Conservation (phyloP, 805 yeast species). For the Myxozyma mucilagina region DNA sequence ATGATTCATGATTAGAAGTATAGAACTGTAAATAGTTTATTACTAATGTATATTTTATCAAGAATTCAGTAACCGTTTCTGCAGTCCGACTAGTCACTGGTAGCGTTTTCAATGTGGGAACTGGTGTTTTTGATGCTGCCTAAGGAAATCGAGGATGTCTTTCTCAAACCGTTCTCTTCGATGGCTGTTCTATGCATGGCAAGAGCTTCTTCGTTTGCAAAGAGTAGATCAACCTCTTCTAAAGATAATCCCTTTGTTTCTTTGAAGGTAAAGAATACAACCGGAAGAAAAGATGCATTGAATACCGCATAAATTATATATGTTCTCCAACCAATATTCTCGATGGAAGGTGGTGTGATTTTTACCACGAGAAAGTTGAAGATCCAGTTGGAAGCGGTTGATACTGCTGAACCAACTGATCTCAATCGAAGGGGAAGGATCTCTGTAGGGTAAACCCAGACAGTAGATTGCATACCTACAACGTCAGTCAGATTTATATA, state of each 20-base stretch:
- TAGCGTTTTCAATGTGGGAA: too few species aligned
- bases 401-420: conserved; percentile 3
- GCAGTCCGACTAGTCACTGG: not conserved
- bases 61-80: not conserved
- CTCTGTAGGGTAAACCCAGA: conserved; percentile 21
- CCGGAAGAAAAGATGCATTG: conserved; percentile 39
- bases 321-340: conserved; percentile 53
- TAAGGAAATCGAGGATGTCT: not conserved
- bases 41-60: not conserved
- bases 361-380: conserved; percentile 35
- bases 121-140: not conserved
- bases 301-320: conserved; percentile 60
- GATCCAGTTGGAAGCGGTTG: conserved; percentile 22
- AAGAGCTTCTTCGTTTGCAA: conserved; percentile 12
- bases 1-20: not conserved
- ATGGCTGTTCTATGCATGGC: conserved; percentile 4
- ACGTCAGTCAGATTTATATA: not conserved
- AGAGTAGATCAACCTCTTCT: conserved; percentile 15
- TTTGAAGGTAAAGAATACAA: conserved; percentile 5
- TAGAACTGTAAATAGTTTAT: not conserved
- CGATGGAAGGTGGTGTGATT: conserved; percentile 54
- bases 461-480: conserved; percentile 27
- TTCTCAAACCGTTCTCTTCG: not conserved
- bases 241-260: conserved; percentile 43
- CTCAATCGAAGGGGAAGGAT: conserved; percentile 15